These are phyloP conservation scores for Fusarium armeniacum DNA, from an alignment of 2,329 filamentous ascomycete species.

Conservation along the genomic window DNA sequence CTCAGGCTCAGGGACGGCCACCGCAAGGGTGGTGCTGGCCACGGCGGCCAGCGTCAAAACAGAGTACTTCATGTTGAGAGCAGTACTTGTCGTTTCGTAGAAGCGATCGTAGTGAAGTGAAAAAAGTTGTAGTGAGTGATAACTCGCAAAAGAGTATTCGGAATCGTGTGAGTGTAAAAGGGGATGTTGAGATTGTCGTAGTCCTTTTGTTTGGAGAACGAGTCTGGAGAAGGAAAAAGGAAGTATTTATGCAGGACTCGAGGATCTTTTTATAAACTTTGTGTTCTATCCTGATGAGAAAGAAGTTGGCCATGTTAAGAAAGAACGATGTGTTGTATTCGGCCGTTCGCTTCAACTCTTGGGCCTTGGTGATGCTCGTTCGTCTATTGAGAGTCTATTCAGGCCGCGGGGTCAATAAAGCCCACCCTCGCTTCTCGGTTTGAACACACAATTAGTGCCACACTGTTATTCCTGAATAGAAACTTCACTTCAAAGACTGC, in stretches of 20 bases:
- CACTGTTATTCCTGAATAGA: slow-evolving; percentile 10
- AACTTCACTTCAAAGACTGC: not conserved
- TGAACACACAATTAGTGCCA: slow-evolving; percentile 14
- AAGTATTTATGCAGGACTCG: slow-evolving; percentile 12
- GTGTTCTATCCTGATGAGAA: slow-evolving; percentile 4
- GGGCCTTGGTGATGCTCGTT: slow-evolving; percentile 15
- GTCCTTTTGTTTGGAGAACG: slow-evolving; percentile 44
- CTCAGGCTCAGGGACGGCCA: slow-evolving; percentile 7
- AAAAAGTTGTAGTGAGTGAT: slow-evolving; percentile 28
- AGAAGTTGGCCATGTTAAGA: slow-evolving; percentile 7
- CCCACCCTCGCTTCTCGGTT: slow-evolving; percentile 13
- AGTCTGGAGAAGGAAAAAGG: slow-evolving; percentile 43
- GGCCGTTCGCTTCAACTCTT: slow-evolving; percentile 10
- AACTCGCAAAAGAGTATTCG: slow-evolving; percentile 36
- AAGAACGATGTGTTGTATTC: not conserved
- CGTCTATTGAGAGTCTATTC: slow-evolving; percentile 32
- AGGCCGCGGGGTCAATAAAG: slow-evolving; percentile 42
- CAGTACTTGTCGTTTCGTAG: slow-evolving; percentile 10
- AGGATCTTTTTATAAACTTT: slow-evolving; percentile 41
- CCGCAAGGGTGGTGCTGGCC: slow-evolving; percentile 33
- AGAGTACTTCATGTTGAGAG: slow-evolving; percentile 50
- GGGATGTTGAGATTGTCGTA: slow-evolving; percentile 33
- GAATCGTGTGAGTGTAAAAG: slow-evolving; percentile 41
- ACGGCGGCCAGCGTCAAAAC: slow-evolving; percentile 47
- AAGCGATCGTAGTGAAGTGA: slow-evolving; percentile 24